These are phyloP conservation scores for Hydnomerulius pinastri DNA, from an alignment of 768 basidiomycete species.

Conservation along the genomic window DNA sequence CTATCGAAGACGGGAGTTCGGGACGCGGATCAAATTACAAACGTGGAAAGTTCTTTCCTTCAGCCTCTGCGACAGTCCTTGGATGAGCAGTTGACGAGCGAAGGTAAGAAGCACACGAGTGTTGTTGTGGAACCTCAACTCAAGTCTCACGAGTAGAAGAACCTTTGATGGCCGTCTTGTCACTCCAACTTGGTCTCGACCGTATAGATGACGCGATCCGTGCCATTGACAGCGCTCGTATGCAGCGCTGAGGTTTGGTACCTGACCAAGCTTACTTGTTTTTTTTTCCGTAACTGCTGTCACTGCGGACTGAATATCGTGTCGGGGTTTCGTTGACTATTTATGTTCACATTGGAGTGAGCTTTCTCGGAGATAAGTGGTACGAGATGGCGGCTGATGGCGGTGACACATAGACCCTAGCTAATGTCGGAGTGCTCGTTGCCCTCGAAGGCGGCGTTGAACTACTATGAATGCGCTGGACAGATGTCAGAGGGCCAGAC, in stretches of 20 bases:
- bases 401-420: no score
- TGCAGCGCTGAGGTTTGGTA: not conserved
- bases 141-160: slow-evolving; percentile 17
- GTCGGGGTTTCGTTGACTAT: not conserved
- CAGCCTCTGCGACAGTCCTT: slow-evolving; percentile 44
- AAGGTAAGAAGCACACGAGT: slow-evolving; percentile 21
- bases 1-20: slow-evolving; percentile 52
- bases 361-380: not conserved
- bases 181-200: slow-evolving; percentile 51
- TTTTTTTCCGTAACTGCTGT: not conserved
- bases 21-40: slow-evolving; percentile 43
- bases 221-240: slow-evolving; percentile 6
- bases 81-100: slow-evolving; percentile 33
- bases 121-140: not conserved
- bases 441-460: no score
- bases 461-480: no score
- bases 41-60: slow-evolving; percentile 47
- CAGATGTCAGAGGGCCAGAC: no score
- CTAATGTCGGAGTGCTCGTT: no score
- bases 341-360: not conserved
- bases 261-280: no score
- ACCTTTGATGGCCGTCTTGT: slow-evolving; percentile 31
- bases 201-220: slow-evolving; percentile 46
- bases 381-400: no score
- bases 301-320: not conserved